Evolutionary conservation across 1,284 basidiomycete species (phyloP), one percentile per base, ranked within the genome.

Genomic region (Caloboletus inedulis): DNA sequence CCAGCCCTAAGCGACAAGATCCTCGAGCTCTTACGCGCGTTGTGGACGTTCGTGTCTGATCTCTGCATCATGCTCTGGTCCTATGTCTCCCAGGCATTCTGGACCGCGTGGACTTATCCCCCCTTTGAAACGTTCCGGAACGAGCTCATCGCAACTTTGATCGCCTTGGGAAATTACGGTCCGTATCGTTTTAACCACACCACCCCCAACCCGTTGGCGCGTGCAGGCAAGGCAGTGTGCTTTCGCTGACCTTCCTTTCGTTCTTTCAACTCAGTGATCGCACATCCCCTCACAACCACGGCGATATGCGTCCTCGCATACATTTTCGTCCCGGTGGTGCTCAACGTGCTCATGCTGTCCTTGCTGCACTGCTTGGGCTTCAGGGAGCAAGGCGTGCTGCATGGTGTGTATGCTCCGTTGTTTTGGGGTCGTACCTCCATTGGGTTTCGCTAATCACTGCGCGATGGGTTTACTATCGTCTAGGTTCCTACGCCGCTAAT

Each of bases 81-180:
- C 53, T 37, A 29, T 33, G 1, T 62, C 21, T 47, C 30, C 21
- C 16, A 50, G 6, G 51, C 37, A 1, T 66, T 42, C 27, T 41
- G 14, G 47, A 33, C n/a, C 7, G 57, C 29, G 1, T 68, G 65
- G 62, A 62, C 61, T 0, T 64, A 49, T 18, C 62, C 65, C 0
- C 66, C 62, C 3, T 63, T 64, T 30, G 62, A 67, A 23, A 7
- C 50, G 16, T 65, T 69, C 36, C 53, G 66, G 7, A 53, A 56
- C 47, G 62, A 46, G n/a, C 34, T 64, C 2, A 31, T 27, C 0
- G 50, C 53, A 0, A 49, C 51, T 35, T 23, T 65, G n/a, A 45
- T 54, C 16, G 48, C 25, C 18, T 12, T 64, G 49, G 18, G 10
- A 29, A 39, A 47, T 4, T 65, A 63, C 14, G 54, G 62, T 68